Evolutionary conservation across 148 eudicot genomes (phyloP), one percentile per base, ranked within the genome.

Genomic region (Cornus controversa): DNA sequence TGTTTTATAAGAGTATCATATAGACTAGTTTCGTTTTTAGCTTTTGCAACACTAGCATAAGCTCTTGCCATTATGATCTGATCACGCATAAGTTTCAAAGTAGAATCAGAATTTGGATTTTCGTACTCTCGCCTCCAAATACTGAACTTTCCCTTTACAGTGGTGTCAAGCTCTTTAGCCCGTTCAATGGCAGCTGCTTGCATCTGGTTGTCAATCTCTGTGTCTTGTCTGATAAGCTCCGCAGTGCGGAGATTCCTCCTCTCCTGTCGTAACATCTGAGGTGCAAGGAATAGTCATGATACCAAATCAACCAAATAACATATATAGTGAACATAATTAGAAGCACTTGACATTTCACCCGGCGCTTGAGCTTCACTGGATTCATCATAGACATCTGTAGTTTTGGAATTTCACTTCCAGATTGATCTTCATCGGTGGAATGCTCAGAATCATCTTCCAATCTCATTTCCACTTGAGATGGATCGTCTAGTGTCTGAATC

Each of bases 11-110:
- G 88, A 70, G 97, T 88, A 82, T 92, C 85, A 68, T 89, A 93
- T 45, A 96, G 88, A 77, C n/a, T 74, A 28, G 72, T 83, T 62
- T 96, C 91, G 75, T 92, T 92, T 81, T 88, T 91, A 72, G 88
- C 89, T 83, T 86, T 93, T 53, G 99, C 95, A 80, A 96, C 91
- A 73, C 89, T 90, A 60, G 99, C 98, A 89, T 96, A 96, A 81
- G 87, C 94, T 83, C 85, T 93, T 36, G 99, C 99, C 99, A 96
- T 96, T 81, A 96, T 93, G 74, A 96, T 87, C 87, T 96, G 99
- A 84, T 96, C 97, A 54, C 89, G 91, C 95, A 96, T 96, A 70
- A 96, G 98, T 79, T 90, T 96, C 36, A 96, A 80, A 60, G 87
- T 96, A 73, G 99, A 90, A 85, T 91, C 99, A 78, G 98, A 92